Evolutionary conservation across 2,329 filamentous ascomycete genomes (phyloP), one percentile per base, ranked within the genome.

Genomic region (Pseudopyricularia javanii): DNA sequence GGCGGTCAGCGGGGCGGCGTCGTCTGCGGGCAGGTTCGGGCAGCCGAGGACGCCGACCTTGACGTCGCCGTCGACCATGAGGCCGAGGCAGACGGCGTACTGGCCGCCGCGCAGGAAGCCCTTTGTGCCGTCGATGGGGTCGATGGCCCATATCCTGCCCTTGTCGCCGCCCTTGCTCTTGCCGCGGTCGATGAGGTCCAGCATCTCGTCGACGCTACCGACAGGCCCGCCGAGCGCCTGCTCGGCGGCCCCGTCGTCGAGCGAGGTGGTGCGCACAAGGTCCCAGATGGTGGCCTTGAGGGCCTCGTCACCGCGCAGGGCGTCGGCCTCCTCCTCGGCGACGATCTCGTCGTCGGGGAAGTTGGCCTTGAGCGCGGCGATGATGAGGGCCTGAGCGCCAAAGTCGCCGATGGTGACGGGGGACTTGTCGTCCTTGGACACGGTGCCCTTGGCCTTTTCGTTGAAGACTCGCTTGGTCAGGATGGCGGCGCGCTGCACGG

Each of bases 341-440:
- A 98, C 88, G 57, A 98, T 87, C 67, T 88, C 85, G 65, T 98
- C 93, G 34, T 82, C 65, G 17, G 93, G 93, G 74, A 98, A 98
- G 70, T 86, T 88, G 70, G 88, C 81, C 69, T 85, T 84, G 60
- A 98, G 84, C 28, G 91, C 91, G 54, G 84, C 79, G 64, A 97
- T 95, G 70, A 98, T 95, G 59, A 98, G 81, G 32, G 93, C 91
- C 74, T 98, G 93, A 35, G 93, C 94, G 64, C 93, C 93, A 68
- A 95, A 97, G 73, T 98, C 93, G 67, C 91, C 93, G 62, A 97
- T 93, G 17, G 93, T 98, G 62, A 98, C 93, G 59, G 93, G 93
- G 9, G 91, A 95, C 66, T 88, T 89, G 76, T 98, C 93, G 69
- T 88, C 85, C 74, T 98, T 98, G 67, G 85, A 86, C 51, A 95